Evolutionary conservation across 768 basidiomycete species (phyloP), one percentile per base, ranked within the genome.

Genomic region (Phlegmacium glaucopus): DNA sequence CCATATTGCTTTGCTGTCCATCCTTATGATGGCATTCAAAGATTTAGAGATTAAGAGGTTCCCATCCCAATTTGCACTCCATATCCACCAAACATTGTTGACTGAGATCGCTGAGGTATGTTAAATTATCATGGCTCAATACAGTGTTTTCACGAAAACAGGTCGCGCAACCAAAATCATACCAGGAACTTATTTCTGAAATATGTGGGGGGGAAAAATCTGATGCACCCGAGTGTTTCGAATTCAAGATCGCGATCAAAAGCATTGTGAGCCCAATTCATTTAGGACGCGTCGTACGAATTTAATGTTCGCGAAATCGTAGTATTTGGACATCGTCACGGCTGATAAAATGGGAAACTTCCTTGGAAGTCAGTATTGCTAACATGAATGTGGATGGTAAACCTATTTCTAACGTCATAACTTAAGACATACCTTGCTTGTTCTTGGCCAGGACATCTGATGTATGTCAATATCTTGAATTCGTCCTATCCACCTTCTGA

Each of bases 91-190:
- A 13, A 66, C 85, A 44, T 68, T 92, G 27, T 65, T 92, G 45
- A 74, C 77, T 45, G 87, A 93, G 64, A 71, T 85, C 4, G 73
- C 82, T 11, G 90, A 93, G 76, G 90, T 66, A 55, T 13, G 62
- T 78, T 9, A 27, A 18, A 17, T 18, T 18, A 18, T 39, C 11
- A n/a, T 4, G 16, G 13, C 17, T 34, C 15, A 18, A 7, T 18
- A 36, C 36, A 18, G 35, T 41, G 27, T 46, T 43, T 28, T 26
- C 47, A 48, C 29, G 22, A 44, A 12, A 40, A 28, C 41, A 91
- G 88, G 77, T 88, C n/a, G 71, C 77, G 11, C 72, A 77, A 50
- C 85, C 85, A 8, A 80, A 75, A 57, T 63, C 81, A 4, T 80
- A 78, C 55, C 59, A 63, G 9, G 71, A 83, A 42, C 63, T 87